Base-by-base conservation (phyloP, 2,329 filamentous ascomycete species). In the Xylaria sp. region DNA sequence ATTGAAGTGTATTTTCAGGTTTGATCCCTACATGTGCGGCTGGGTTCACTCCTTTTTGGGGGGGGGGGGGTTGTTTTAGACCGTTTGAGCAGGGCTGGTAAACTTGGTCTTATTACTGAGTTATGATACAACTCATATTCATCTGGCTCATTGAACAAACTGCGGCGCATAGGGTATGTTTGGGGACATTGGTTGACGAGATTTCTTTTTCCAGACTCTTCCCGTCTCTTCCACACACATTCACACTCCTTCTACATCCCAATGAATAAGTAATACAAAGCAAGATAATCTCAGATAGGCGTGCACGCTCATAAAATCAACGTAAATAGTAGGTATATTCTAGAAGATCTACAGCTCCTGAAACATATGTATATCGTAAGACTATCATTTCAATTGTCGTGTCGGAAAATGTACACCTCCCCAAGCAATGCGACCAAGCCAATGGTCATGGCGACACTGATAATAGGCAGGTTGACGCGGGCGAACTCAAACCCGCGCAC, bases 391-490 rank as follows among this genome's bases (percentile, higher is more conserved):
- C 46, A 63, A 28, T 64, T 53, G 38, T 66, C 64, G 9, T 14
- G 33, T 47, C 64, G 57, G n/a, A 82, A 76, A 54, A 87, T 78
- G 64, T 87, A 88, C 0, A 88, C 78, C 74, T 88, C 79, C 0
- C 82, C 85, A 17, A 84, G 74, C 15, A 88, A 74, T 2, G 86
- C 79, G 0, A 79, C 75, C 63, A 82, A 83, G 0, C 84, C 85
- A 1, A 87, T 82, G 0, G 78, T 78, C 84, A 87, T 92, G 1
- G 88, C 75, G 19, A 90, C 84, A 0, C 86, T 83, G 66, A 92
- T 91, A 46, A 92, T 92, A 0, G 88, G 88, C 14, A 91, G 72
- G 71, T 92, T 92, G 3, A 89, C 83, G 0, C 87, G 78, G 0
- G 87, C 88, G 74, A 92, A 92, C 23, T 92, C 89, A 2, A 87